Evolutionary conservation across 2,329 filamentous ascomycete species (phyloP), one percentile per base, ranked within the genome.

Genomic region (Pseudopithomyces maydicus): DNA sequence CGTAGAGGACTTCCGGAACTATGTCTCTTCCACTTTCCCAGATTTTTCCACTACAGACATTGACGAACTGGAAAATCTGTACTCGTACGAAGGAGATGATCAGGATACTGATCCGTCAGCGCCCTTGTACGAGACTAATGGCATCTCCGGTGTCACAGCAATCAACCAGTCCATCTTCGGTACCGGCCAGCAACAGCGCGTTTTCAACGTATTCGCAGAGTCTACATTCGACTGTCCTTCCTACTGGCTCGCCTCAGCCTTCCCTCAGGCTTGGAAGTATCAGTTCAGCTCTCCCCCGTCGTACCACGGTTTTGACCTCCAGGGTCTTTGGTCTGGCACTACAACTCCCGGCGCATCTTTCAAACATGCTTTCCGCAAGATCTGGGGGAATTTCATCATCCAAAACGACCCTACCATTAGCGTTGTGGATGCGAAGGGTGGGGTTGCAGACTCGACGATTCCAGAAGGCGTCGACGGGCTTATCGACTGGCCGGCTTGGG

Each of bases 181-280:
- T 1, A 71, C 71, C 1, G 72, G 71, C 33, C 66, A 72, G 43
- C 67, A 72, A 53, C 71, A 74, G 50, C 70, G 78, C 19, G 64
- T 79, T 4, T 78, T 78, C 64, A 68, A 78, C 56, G 73, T 79
- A 20, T 81, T 78, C 57, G 78, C 78, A 7, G 78, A 81, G 58
- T 78, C 75, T 57, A 77, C 79, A 35, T 79, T 80, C 61, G 72
- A 70, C 50, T 79, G 77, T 54, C 74, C 74, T 3, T 68, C 64
- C 10, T 75, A 78, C 61, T 79, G 76, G 71, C 73, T 77, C 48
- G 75, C 76, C 3, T 68, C 65, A 14, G 76, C 76, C 2, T 72
- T 73, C 54, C 63, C 69, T 0, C 45, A 65, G 32, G 70, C 66
- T 14, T 74, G 71, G 71, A 72, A 72, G 42, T 74, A 74, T 57